Base-by-base conservation (phyloP, 164 flowering plant genomes). In the Buxus sempervirens region DNA sequence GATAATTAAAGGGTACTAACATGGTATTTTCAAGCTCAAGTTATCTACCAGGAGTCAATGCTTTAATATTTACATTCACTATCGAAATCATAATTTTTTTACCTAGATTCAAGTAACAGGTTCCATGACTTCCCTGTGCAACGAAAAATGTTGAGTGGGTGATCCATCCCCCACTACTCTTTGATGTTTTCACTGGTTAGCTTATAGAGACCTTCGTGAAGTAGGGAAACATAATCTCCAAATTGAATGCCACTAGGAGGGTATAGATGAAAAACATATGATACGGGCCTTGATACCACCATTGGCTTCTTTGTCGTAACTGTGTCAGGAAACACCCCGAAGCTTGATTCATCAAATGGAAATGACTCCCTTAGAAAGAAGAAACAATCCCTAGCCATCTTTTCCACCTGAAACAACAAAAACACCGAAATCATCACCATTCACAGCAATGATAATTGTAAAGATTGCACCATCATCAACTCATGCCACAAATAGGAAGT, bases 351-450 rank as follows among this genome's bases (percentile, higher is more conserved):
- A 48, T 88, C 89, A 65, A 76, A 88, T 2, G 86, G 87, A 58
- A 89, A 89, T 10, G 99, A 95, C 66, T 83, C 73, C 10, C 56
- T 62, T 0, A 95, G 90, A 76, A 88, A 84, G 80, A 92, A 90
- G 82, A 90, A 92, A 78, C 93, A 73, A 5, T 92, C 93, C 73
- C 96, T 79, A 8, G 74, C 97, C 85, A 87, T 42, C 77, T 79
- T 90, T 65, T 90, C 98, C 64, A 90, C 96, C 99, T 95, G 86
- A 69, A 78, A 81, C 53, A 71, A 53, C 58, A 68, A 55, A 13
- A 24, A 27, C 15, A 53, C 15, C 1, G 28, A 66, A 21, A 27
- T 14, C 57, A 54, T 27, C 62, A 24, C 42, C 63, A 60, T 20
- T 1, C 48, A 25, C 21, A 51, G 49, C 18, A 21, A 55, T 23